Evolutionary conservation across 257 asterid genomes (phyloP).

Genomic region (Nicotiana tomentosiformis): DNA sequence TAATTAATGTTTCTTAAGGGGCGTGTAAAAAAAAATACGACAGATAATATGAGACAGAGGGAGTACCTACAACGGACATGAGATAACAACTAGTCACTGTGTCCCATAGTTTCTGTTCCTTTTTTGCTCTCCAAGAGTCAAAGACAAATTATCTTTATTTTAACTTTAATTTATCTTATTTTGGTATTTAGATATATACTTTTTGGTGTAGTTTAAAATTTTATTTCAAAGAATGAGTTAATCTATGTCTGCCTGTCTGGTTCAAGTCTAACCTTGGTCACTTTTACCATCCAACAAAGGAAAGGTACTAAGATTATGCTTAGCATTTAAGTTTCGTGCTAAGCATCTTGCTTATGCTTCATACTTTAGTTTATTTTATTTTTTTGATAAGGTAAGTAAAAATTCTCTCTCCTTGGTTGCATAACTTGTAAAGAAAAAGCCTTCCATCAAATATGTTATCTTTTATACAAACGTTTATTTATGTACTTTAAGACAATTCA

Average conservation of each 20-base stretch:
- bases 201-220: not conserved
- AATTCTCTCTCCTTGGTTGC: too few relatives aligned
- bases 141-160: not conserved
- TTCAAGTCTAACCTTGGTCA: not conserved
- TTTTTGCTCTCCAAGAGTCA: not conserved
- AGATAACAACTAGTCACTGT: not conserved
- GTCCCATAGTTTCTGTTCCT: not conserved
- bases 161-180: not conserved
- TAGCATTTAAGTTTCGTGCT: too few relatives aligned
- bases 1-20: too few relatives aligned
- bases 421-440: too few relatives aligned
- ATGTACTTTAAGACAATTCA: too few relatives aligned
- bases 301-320: not conserved
- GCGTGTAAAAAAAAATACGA: too few relatives aligned
- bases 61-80: not conserved
- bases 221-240: not conserved
- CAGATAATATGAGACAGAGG: too few relatives aligned
- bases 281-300: not conserved
- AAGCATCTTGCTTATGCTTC: too few relatives aligned
- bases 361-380: too few relatives aligned
- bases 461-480: too few relatives aligned
- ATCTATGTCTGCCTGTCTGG: not conserved
- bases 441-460: too few relatives aligned
- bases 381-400: too few relatives aligned
- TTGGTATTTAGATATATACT: not conserved